Conservation (phyloP, 2,329 filamentous ascomycete species). For the Fusarium temperatum region DNA sequence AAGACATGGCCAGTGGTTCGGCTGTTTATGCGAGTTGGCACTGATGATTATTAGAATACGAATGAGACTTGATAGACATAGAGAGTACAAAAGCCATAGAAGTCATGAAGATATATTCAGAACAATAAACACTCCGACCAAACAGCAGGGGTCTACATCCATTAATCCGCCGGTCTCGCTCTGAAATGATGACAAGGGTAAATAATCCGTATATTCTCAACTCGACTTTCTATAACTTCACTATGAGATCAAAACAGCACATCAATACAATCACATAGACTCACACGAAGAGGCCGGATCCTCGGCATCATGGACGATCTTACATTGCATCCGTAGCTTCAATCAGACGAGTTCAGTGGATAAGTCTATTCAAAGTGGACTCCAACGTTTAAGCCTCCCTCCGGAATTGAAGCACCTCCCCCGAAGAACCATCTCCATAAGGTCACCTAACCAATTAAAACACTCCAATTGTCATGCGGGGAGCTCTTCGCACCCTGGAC, state of each 20-base stretch:
- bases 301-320: background rate
- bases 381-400: slow-evolving; percentile 1
- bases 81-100: background rate
- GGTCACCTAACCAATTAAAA: slow-evolving; percentile 31
- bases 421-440: slow-evolving; percentile 16
- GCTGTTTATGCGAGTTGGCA: too few relatives aligned
- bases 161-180: slow-evolving; percentile 11
- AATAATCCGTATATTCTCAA: background rate
- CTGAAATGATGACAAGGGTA: background rate
- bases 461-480: slow-evolving; percentile 43
- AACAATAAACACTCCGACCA: background rate
- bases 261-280: background rate
- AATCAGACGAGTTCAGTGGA: slow-evolving; percentile 8
- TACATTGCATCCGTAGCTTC: background rate
- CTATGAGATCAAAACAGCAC: too few relatives aligned
- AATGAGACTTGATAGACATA: background rate
- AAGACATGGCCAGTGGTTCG: background rate
- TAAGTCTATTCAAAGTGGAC: slow-evolving; percentile 8
- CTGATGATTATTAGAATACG: background rate
- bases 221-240: fast-evolving
- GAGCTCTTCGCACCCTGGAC: slow-evolving; percentile 26
- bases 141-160: background rate
- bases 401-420: slow-evolving; percentile 31
- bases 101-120: background rate
- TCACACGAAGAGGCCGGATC: background rate